These are phyloP conservation scores for Exophiala alcalophila DNA, from an alignment of 2,329 filamentous ascomycete genomes.

Conservation along the genomic window DNA sequence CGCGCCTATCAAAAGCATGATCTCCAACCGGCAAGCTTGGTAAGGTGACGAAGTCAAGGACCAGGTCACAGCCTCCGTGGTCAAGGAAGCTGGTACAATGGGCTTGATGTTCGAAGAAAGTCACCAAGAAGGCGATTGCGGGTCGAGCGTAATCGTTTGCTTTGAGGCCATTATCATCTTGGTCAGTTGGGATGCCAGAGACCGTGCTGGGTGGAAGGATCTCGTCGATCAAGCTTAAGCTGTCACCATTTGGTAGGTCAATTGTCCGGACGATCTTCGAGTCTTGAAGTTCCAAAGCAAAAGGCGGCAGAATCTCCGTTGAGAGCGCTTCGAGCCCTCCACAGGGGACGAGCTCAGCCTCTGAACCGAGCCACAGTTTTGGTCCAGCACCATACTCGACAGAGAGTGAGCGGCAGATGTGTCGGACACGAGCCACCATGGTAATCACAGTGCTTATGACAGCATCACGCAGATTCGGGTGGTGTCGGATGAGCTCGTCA, in stretches of 20 bases:
- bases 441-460: constrained; percentile 84
- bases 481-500: constrained; percentile 91
- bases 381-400: constrained; percentile 69
- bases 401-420: constrained; percentile 69
- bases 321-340: constrained; percentile 43
- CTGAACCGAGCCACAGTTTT: constrained; percentile 65
- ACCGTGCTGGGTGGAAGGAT: constrained; percentile 16
- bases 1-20: constrained; percentile 43
- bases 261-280: constrained; percentile 21
- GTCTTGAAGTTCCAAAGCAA: constrained; percentile 6
- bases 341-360: constrained; percentile 60
- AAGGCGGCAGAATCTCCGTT: constrained; percentile 22
- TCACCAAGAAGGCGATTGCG: constrained; percentile 70
- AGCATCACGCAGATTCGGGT: constrained; percentile 74
- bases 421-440: constrained; percentile 79
- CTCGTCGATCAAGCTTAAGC: constrained; percentile 28
- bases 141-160: constrained; percentile 71
- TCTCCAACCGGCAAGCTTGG: constrained; percentile 63
- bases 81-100: constrained; percentile 74
- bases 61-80: constrained; percentile 67
- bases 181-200: constrained; percentile 36
- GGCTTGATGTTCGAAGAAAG: constrained; percentile 71
- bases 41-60: constrained; percentile 79
- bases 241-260: constrained; percentile 39
- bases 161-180: constrained; percentile 50